Base-by-base conservation (phyloP, 495 filamentous ascomycete species). In the Aspergillus affinis region DNA sequence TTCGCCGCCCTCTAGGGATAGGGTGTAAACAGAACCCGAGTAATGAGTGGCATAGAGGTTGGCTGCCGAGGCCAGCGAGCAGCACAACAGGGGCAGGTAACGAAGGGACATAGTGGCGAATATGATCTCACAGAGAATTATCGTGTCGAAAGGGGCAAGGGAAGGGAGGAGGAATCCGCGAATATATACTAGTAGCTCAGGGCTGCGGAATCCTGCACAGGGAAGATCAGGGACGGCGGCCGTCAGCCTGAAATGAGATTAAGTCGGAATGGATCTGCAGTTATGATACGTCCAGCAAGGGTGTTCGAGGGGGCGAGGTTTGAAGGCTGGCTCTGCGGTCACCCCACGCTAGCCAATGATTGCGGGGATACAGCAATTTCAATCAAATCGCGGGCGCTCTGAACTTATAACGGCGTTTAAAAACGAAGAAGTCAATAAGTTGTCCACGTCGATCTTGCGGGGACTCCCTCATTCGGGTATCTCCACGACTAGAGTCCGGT, bases 41-140 rank as follows among this genome's bases (percentile, higher is more conserved):
- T 89, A 89, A 23, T 86, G 86, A 13, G 83, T 78, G 59, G 81
- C 83, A 72, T 82, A 87, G 67, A 89, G 75, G 54, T 62, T 49
- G 18, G 47, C 21, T 49, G 47, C 47, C 36, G 36, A 41, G 21
- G 47, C 47, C 21, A 26, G 21, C 19, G 21, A 26, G 47, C 19
- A 49, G 21, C 18, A 49, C 47, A 49, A 26, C 47, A 49, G 21
- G 8, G 47, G 47, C 18, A 49, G n/a, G 21, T 49, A 49, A 49
- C 47, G 47, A 21, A 49, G 21, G 21, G 47, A 49, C 47, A 49
- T 49, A n/a, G 21, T 26, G 18, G 17, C 20, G 46, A 18, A 10
- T 4, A 49, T 49, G 18, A 49, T 49, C n/a, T 17, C 20, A 48
- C 3, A 41, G 13, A 13, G 36, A 10, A 41, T 41, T 13, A 10